Conservation (phyloP, 306 rosid species). For the Aeschynomene evenia region DNA sequence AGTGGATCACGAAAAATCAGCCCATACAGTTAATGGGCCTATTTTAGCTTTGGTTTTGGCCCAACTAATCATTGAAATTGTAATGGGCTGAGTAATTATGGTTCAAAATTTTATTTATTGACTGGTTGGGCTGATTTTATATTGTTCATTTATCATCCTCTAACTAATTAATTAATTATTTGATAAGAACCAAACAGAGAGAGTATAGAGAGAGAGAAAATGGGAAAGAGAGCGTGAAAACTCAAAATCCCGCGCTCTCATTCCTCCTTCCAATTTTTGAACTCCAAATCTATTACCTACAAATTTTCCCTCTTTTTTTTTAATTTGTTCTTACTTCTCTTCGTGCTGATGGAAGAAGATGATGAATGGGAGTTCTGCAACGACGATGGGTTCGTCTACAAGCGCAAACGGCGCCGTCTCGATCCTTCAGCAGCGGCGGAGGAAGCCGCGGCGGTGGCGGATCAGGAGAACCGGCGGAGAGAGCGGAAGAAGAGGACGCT, state of each 20-base stretch:
- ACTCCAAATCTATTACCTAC: background rate
- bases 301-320: background rate
- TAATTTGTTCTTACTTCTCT: background rate
- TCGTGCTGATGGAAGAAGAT: slow-evolving; percentile 24
- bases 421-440: slow-evolving; percentile 18
- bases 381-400: slow-evolving; percentile 81
- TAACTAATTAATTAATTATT: background rate
- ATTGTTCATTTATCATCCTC: no score
- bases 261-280: slow-evolving; percentile 14
- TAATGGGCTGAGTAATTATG: no score
- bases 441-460: background rate
- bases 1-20: no score
- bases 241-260: slow-evolving; percentile 3
- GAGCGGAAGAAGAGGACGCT: slow-evolving; percentile 57
- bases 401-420: slow-evolving; percentile 55
- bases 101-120: no score
- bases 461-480: slow-evolving; percentile 38
- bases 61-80: no score
- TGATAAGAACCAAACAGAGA: background rate
- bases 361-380: slow-evolving; percentile 69
- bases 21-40: no score
- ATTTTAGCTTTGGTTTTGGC: no score
- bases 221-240: background rate
- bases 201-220: background rate
- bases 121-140: no score